These are phyloP conservation scores for Entomortierella chlamydospora DNA, from an alignment of 192 early-diverging fungal genomes.

Conservation along the genomic window DNA sequence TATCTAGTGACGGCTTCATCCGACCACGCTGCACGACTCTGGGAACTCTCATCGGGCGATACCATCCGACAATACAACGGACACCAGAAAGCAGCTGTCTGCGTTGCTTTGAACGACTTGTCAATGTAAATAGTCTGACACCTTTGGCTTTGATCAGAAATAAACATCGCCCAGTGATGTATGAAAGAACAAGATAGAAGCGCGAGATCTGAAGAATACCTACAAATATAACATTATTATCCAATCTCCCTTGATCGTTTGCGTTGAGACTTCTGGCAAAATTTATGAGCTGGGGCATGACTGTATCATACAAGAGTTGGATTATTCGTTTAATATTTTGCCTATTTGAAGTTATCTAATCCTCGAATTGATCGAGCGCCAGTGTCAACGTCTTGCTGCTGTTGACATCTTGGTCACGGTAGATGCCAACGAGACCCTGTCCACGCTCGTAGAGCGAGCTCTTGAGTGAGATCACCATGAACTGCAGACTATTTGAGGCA, in stretches of 20 bases:
- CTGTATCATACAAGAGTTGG: no score
- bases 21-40: slow-evolving; percentile 84
- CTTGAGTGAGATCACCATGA: slow-evolving; percentile 98
- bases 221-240: no score
- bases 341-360: neutral
- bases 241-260: no score
- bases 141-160: no score
- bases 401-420: slow-evolving; percentile 87
- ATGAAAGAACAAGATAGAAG: neutral
- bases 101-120: slow-evolving; percentile 87
- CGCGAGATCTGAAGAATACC: neutral
- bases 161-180: no score
- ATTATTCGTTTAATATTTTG: no score
- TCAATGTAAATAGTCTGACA: slow-evolving; percentile 60
- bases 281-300: no score
- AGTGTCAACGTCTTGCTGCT: slow-evolving; percentile 88
- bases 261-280: no score
- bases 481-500: slow-evolving; percentile 81
- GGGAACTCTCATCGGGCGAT: slow-evolving; percentile 83
- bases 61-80: slow-evolving; percentile 90
- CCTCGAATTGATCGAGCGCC: slow-evolving; percentile 42
- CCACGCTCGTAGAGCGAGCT: slow-evolving; percentile 94
- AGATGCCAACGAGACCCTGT: slow-evolving; percentile 94
- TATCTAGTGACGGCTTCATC: slow-evolving; percentile 92
- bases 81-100: slow-evolving; percentile 89